These are phyloP conservation scores for Bigelowiella natans DNA, from an alignment of 78 protist species.

Conservation along the genomic window DNA sequence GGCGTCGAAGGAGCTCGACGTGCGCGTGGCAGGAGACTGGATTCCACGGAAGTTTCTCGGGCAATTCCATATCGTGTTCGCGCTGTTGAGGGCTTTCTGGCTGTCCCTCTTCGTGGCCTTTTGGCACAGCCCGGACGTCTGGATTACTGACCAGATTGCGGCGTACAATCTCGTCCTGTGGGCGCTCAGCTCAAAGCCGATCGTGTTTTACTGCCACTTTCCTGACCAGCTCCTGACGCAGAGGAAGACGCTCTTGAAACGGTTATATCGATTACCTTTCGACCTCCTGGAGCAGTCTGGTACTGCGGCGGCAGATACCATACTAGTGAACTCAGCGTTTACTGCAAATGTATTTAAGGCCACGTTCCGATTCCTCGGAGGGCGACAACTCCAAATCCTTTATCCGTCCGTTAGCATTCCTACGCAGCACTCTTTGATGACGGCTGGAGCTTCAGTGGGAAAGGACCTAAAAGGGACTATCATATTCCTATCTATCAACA, in stretches of 20 bases:
- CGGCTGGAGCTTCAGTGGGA: background rate
- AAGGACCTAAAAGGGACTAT: background rate
- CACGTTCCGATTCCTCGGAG: constrained; percentile 41
- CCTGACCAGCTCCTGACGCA: constrained; percentile 71
- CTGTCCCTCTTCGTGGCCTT: constrained; percentile 42
- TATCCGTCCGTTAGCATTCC: constrained; percentile 59
- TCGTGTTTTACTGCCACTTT: constrained; percentile 93
- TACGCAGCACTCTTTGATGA: constrained; percentile 10
- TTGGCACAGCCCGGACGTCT: background rate
- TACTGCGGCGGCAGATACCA: constrained; percentile 11
- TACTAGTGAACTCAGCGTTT: constrained; percentile 33
- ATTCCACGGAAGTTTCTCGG: constrained; percentile 27
- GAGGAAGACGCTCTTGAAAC: background rate
- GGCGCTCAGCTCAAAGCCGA: background rate
- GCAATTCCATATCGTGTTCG: constrained; percentile 49
- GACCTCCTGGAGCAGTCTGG: constrained; percentile 78
- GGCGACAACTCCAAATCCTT: constrained; percentile 29
- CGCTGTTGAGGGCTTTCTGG: constrained; percentile 59
- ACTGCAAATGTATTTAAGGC: constrained; percentile 39
- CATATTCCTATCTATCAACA: constrained; percentile 69
- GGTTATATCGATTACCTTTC: constrained; percentile 71
- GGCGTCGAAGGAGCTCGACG: constrained; percentile 60
- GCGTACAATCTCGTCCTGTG: background rate
- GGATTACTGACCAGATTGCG: too few relatives aligned
- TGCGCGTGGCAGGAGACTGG: constrained; percentile 1